Evolutionary conservation across 1,284 basidiomycete genomes (phyloP).

Genomic region (Phaffia rhodozyma): DNA sequence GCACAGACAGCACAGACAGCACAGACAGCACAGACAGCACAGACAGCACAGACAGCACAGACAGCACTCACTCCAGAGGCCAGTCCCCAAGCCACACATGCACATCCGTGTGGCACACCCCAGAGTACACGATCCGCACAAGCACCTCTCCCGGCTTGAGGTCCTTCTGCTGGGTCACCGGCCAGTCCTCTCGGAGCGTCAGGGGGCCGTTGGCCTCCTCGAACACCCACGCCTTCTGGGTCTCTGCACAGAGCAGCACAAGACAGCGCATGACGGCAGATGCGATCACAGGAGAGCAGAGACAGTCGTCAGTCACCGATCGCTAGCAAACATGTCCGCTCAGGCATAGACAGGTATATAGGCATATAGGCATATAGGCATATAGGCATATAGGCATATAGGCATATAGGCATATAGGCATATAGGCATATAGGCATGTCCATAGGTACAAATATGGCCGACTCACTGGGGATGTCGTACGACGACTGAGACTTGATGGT

Average conservation of each 20-base stretch:
- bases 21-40: not conserved
- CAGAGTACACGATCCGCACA: conserved; percentile 48
- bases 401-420: too few relatives aligned
- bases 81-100: conserved; percentile 60
- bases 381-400: too few relatives aligned
- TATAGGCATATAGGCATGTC: too few relatives aligned
- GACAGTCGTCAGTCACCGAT: too few relatives aligned
- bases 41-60: not conserved
- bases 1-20: not conserved
- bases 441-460: too few relatives aligned
- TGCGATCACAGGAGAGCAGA: too few relatives aligned
- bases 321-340: too few relatives aligned
- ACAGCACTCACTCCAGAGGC: conserved; percentile 41
- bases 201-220: conserved; percentile 15
- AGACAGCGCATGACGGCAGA: too few relatives aligned
- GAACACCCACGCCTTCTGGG: conserved; percentile 9
- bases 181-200: conserved; percentile 26
- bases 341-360: too few relatives aligned
- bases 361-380: too few relatives aligned
- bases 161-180: conserved; percentile 50
- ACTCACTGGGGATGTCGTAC: too few relatives aligned
- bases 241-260: not conserved
- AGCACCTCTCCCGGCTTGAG: conserved; percentile 70
- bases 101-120: conserved; percentile 61
- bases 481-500: too few relatives aligned